Conservation (phyloP, 2,329 filamentous ascomycete species). For the Monosporascus sp. region DNA sequence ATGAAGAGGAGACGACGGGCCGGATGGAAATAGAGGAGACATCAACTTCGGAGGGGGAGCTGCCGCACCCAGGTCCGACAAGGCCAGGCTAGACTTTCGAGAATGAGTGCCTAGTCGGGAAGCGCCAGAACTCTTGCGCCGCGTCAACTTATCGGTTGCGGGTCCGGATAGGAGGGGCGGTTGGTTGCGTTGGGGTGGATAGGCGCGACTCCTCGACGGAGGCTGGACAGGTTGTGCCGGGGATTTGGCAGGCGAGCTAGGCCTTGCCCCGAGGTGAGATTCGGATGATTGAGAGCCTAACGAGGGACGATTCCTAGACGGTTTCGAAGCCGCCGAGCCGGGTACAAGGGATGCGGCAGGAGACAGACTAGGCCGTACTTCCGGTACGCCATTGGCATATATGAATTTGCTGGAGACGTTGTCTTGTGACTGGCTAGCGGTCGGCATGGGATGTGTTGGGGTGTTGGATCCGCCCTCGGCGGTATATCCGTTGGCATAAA, state of each 20-base stretch:
- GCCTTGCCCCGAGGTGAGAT: conserved; percentile 31
- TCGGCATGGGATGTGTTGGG: conserved; percentile 29
- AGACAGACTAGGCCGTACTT: conserved; percentile 34
- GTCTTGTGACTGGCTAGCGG: conserved; percentile 30
- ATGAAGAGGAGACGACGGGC: conserved; percentile 28
- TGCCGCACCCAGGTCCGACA: conserved; percentile 9
- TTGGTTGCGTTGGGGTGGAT: conserved; percentile 23
- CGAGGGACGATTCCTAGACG: conserved; percentile 33
- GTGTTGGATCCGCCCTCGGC: conserved; percentile 34
- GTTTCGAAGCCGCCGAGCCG: conserved; percentile 42
- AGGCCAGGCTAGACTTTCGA: conserved; percentile 34
- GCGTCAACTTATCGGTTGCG: conserved; percentile 26
- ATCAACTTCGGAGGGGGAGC: conserved; percentile 8
- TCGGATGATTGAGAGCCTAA: background rate
- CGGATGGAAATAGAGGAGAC: conserved; percentile 29
- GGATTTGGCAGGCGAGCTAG: conserved; percentile 47
- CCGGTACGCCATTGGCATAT: conserved; percentile 63
- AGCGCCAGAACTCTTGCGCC: conserved; percentile 39
- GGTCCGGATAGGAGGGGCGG: conserved; percentile 34
- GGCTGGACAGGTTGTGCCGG: conserved; percentile 17
- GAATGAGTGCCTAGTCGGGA: conserved; percentile 34
- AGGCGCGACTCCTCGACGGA: conserved; percentile 12
- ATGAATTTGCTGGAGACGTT: conserved; percentile 61
- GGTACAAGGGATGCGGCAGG: conserved; percentile 34
- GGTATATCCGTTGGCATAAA: conserved; percentile 49